Evolutionary conservation across 495 filamentous ascomycete genomes (phyloP), one percentile per base, ranked within the genome.

Genomic region (Polyplosphaeria fusca): DNA sequence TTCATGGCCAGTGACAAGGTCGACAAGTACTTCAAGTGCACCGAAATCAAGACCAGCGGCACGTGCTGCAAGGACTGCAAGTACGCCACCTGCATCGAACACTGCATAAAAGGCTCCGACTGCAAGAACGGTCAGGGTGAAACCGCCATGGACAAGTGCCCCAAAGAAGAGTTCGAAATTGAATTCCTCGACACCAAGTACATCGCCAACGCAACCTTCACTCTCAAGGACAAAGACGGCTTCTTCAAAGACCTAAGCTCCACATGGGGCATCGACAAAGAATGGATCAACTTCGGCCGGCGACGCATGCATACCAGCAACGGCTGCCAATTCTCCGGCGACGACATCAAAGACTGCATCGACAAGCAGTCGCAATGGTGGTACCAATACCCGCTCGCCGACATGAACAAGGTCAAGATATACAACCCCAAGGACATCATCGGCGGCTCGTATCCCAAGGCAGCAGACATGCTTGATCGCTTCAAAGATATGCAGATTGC

Each of bases 401-500:
- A 49, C 26, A 18, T 11, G 5, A 22, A 56, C 18, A 42, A 49
- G 27, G 18, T 49, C 45, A 22, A 40, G 18, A 42, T 56, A 11
- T 40, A 38, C 30, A 56, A 56, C 24, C 53, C 53, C 16, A 56
- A 56, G 44, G 26, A 48, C n/a, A 20, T 49, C 43, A 39, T 56
- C 27, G 42, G 30, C 19, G 53, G 24, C 30, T 47, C 53, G 7
- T 49, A 43, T 16, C 22, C 44, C 12, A 47, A 49, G 19, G 43
- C 45, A 4, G 18, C 4, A 7, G 53, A 56, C 25, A 47, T 40
- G 18, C 44, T 47, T 11, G 53, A 56, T 3, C 26, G 42, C 4
- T 40, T 56, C 53, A 30, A 30, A 11, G 30, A 38, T 23, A 44
- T 49, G 44, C 16, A 27, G 3, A 4, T 25, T 4, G 16, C 24